Evolutionary conservation across 805 yeast genomes (phyloP).

Genomic region (Sugiyamaella mastotermitis): DNA sequence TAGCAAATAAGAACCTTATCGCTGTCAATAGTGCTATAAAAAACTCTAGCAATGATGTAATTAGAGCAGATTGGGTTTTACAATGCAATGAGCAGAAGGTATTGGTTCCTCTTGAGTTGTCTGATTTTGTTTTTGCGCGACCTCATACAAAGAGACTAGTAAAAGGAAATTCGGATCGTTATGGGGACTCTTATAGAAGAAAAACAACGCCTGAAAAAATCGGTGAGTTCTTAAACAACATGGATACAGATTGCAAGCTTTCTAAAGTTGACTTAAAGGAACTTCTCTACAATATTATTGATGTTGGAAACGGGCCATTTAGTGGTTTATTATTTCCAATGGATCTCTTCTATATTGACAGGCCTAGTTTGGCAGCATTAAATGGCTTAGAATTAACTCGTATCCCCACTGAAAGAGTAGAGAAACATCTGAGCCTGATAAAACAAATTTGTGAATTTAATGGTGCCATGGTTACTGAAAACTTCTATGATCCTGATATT

Average conservation of each 20-base stretch:
- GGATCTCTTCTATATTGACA: constrained; percentile 28
- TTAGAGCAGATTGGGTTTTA: constrained; percentile 65
- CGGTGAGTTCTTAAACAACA: constrained; percentile 13
- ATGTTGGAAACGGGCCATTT: constrained; percentile 15
- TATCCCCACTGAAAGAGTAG: constrained; percentile 11
- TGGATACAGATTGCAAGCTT: constrained; percentile 8
- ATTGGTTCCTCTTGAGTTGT: constrained; percentile 53
- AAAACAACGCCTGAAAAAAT: constrained; percentile 30
- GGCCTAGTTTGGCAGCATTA: constrained; percentile 14
- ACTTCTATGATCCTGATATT: constrained; percentile 31
- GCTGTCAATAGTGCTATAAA: constrained; percentile 35
- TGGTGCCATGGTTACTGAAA: constrained; percentile 38
- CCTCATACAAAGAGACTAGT: constrained; percentile 20
- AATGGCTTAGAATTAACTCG: background rate
- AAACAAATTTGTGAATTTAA: constrained; percentile 20
- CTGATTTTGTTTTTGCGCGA: constrained; percentile 44
- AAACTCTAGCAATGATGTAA: constrained; percentile 49
- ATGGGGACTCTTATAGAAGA: constrained; percentile 55
- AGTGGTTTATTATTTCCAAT: constrained; percentile 20
- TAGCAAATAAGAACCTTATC: constrained; percentile 29
- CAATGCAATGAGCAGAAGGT: constrained; percentile 47
- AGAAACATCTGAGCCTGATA: constrained; percentile 29
- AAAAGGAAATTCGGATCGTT: constrained; percentile 42
- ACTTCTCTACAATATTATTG: constrained; percentile 10
- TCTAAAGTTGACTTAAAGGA: constrained; percentile 11